Evolutionary conservation across 257 asterid species (phyloP).

Genomic region (Verbena officinalis): DNA sequence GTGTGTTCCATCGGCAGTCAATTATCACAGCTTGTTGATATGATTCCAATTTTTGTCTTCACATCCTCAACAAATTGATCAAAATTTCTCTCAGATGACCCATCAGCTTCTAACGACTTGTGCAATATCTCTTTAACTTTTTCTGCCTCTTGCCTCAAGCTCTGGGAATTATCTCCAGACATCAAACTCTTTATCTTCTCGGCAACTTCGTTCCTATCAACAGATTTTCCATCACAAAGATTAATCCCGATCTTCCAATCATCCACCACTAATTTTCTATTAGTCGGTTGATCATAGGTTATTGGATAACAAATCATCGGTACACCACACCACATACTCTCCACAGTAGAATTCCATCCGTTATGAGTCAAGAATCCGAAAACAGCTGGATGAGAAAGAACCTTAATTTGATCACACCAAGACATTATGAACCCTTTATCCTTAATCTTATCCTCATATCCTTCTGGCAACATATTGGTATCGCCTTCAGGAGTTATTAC

Average conservation of each 20-base stretch:
- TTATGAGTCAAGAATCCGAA: slow-evolving; percentile 57
- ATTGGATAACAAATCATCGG: slow-evolving; percentile 52
- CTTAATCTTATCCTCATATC: slow-evolving; percentile 29
- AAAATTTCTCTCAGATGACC: slow-evolving; percentile 31
- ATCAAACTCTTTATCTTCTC: slow-evolving; percentile 37
- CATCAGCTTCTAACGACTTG: slow-evolving; percentile 23
- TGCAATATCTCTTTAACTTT: not conserved
- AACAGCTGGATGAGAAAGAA: slow-evolving; percentile 38
- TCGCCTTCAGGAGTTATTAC: slow-evolving; percentile 29
- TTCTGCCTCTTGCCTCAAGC: slow-evolving; percentile 1
- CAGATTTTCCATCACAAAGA: slow-evolving; percentile 22
- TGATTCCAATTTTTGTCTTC: slow-evolving; percentile 5
- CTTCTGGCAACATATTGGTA: slow-evolving; percentile 36
- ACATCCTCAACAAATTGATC: slow-evolving; percentile 23
- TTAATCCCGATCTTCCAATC: slow-evolving; percentile 42
- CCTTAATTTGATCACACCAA: slow-evolving; percentile 55
- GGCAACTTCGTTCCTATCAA: slow-evolving; percentile 31
- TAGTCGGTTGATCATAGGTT: slow-evolving; percentile 34
- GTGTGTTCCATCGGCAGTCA: too few relatives aligned
- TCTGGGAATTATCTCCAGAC: slow-evolving; percentile 12
- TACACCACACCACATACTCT: slow-evolving; percentile 51
- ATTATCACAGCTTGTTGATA: too few relatives aligned
- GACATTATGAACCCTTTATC: slow-evolving; percentile 47
- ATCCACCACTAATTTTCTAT: slow-evolving; percentile 43
- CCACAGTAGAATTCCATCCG: slow-evolving; percentile 57